Evolutionary conservation across 768 basidiomycete species (phyloP).

Genomic region (Xerocomus spinulosus): DNA sequence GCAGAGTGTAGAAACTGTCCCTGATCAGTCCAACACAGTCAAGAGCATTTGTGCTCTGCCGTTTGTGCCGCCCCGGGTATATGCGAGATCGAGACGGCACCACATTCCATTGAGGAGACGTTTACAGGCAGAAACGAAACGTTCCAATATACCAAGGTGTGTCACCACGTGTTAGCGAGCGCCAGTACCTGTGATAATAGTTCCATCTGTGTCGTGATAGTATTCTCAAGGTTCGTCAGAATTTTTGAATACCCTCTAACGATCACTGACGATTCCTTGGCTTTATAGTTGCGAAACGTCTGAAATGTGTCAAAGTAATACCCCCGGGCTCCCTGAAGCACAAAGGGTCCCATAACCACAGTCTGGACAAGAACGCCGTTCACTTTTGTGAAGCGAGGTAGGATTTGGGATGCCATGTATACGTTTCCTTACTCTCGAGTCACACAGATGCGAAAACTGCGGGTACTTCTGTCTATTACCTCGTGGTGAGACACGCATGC

Average conservation of each 20-base stretch:
- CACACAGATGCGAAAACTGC: too few relatives aligned
- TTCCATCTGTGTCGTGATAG: constrained; percentile 23
- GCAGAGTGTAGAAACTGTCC: too few relatives aligned
- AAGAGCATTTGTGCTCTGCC: constrained; percentile 45
- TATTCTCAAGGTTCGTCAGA: constrained; percentile 45
- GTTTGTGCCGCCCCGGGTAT: constrained; percentile 45
- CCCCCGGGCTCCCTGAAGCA: constrained; percentile 40
- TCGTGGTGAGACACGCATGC: too few relatives aligned
- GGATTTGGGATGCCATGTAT: too few relatives aligned
- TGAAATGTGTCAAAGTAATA: constrained; percentile 46
- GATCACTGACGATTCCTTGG: background rate
- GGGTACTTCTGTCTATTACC: too few relatives aligned
- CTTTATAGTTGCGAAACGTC: constrained; percentile 43
- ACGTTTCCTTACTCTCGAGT: too few relatives aligned
- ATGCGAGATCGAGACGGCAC: constrained; percentile 54
- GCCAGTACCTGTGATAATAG: too few relatives aligned
- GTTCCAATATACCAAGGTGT: constrained; percentile 61
- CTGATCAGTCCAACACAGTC: too few relatives aligned
- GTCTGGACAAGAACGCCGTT: constrained; percentile 36
- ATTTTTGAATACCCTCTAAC: background rate
- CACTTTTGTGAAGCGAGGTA: constrained; percentile 49
- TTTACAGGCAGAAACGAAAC: constrained; percentile 57
- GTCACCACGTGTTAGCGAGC: background rate
- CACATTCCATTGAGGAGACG: constrained; percentile 54
- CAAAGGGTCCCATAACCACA: constrained; percentile 47